Evolutionary conservation across 140 eudicot genomes (phyloP).

Genomic region (Bidens hawaiensis): DNA sequence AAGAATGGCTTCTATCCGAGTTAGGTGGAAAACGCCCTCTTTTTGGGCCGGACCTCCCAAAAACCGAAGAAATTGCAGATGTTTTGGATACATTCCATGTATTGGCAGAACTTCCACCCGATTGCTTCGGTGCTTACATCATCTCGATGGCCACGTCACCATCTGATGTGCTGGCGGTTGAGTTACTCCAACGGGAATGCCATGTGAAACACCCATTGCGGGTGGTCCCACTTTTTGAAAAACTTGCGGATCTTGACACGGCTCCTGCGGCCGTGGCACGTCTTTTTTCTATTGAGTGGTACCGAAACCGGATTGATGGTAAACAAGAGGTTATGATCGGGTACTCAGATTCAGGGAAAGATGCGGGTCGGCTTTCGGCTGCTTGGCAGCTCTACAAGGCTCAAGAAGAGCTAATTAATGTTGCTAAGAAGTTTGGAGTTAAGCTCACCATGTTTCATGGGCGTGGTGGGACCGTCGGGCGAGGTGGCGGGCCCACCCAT

Average conservation of each 20-base stretch:
- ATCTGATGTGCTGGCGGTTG: too few species aligned
- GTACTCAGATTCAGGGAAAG: slow-evolving; percentile 94
- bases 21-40: too few species aligned
- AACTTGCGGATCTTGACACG: slow-evolving; percentile 77
- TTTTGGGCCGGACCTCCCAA: slow-evolving; percentile 87
- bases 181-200: too few species aligned
- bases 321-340: slow-evolving; percentile 98
- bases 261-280: too few species aligned
- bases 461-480: too few species aligned
- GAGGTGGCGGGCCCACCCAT: slow-evolving; percentile 99
- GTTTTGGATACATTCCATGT: slow-evolving; percentile 84
- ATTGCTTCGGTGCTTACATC: too few species aligned
- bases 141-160: too few species aligned
- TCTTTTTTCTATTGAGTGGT: slow-evolving; percentile 94
- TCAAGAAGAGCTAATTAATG: slow-evolving; percentile 82
- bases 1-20: too few species aligned
- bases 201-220: too few species aligned
- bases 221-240: slow-evolving; percentile 95
- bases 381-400: slow-evolving; percentile 97
- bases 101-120: slow-evolving; percentile 84
- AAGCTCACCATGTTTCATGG: slow-evolving; percentile 95
- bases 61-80: slow-evolving; percentile 92
- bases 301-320: slow-evolving; percentile 70
- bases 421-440: slow-evolving; percentile 75
- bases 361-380: slow-evolving; percentile 95